Evolutionary conservation across 139 green algal species (phyloP), one percentile per base, ranked within the genome.

Genomic region (Protoeuglena noctilucae): DNA sequence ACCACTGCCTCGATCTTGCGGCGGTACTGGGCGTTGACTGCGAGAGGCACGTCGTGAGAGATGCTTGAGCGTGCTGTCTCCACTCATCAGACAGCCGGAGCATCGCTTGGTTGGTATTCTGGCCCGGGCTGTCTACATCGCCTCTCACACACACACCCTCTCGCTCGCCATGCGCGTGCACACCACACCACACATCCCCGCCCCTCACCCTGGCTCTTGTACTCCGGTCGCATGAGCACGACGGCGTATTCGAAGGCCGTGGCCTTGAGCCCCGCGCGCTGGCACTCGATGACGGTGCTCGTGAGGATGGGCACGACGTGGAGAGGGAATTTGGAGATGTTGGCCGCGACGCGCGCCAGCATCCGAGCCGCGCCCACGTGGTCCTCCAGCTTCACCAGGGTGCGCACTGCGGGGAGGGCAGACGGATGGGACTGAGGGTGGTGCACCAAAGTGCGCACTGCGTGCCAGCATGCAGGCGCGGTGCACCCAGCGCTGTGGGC

Each of bases 281-380:
- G 74, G 68, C 83, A 93, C 75, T 88, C 79, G 53, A 93, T 82
- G 43, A 89, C 79, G 9, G 80, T 84, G 29, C 75, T 86, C 2
- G 83, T 93, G 27, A 93, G 70, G 68, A 93, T 93, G 40, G 83
- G 78, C 56, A 89, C 83, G 5, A 83, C 64, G 62, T 93, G 83
- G 51, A 67, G 60, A 30, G 80, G 80, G 60, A 86, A 86, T 34
- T 67, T 67, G 28, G 64, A 56, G 28, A 83, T 77, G 56, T 58
- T 72, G 28, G 56, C 53, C 6, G 78, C 71, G 52, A 89, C 80
- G 3, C 77, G 63, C 24, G 82, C 63, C 21, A 93, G 71, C 78
- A 93, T 80, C 28, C 81, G 74, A 22, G 83, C 83, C 3, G 77
- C 80, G 16, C 57, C 56, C 56, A 55, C 24, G 49, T 55, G 49